These are phyloP conservation scores for Trapa incisa DNA, from an alignment of 345 rosid genomes.

Conservation along the genomic window DNA sequence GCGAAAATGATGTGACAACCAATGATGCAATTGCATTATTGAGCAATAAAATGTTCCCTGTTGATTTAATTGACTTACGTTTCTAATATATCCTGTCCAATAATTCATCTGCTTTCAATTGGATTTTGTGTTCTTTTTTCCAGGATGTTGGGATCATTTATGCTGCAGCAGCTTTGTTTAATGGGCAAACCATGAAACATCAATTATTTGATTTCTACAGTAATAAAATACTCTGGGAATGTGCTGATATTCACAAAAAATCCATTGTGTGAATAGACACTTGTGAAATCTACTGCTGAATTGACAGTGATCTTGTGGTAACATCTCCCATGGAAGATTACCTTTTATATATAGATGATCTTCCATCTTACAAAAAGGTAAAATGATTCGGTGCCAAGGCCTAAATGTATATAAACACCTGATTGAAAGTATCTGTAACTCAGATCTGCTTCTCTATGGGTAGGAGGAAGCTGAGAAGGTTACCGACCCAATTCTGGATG, in stretches of 20 bases:
- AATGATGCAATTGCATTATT: neutral
- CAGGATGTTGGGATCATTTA: neutral
- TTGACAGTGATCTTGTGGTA: constrained; percentile 79
- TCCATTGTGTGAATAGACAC: neutral
- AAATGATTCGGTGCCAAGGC: constrained; percentile 1
- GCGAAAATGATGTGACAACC: no score
- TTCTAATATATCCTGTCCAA: neutral
- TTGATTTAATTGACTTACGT: neutral
- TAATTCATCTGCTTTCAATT: neutral
- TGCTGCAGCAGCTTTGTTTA: neutral
- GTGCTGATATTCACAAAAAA: neutral
- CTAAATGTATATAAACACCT: neutral
- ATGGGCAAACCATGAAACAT: neutral
- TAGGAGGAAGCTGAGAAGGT: constrained; percentile 58
- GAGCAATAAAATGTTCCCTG: neutral
- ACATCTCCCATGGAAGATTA: constrained; percentile 91
- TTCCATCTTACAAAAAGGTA: constrained; percentile 56
- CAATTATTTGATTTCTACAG: neutral
- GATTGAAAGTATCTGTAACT: constrained; percentile 5
- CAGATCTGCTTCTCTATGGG: constrained; percentile 3
- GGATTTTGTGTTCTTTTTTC: neutral
- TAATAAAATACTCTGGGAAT: neutral
- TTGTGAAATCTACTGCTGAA: neutral
- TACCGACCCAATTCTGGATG: constrained; percentile 51
- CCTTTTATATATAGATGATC: constrained; percentile 68